A percentile compares a stretch with the other conserved stretches of the same genome.
Conservation (phyloP, 257 asterid genomes). For the Solanum medicagineum region DNA sequence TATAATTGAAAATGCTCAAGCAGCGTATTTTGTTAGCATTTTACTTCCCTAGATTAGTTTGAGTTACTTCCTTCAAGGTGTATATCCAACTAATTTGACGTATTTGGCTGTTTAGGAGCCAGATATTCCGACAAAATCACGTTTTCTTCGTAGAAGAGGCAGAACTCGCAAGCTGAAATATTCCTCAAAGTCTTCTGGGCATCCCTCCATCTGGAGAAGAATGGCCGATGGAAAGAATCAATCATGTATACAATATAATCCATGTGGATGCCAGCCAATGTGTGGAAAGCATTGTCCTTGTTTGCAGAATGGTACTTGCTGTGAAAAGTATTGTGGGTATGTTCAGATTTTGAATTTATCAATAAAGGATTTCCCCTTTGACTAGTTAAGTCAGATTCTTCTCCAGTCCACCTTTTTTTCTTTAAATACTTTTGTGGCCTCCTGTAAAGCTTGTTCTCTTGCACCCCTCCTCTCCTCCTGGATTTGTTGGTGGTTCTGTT, state of each 20-base stretch:
- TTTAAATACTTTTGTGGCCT: background rate
- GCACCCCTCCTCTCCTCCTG: background rate
- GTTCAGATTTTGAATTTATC: slow-evolving; percentile 3
- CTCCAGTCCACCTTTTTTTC: background rate
- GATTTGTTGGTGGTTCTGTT: background rate
- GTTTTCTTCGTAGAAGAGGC: slow-evolving; percentile 83
- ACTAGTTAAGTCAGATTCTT: background rate
- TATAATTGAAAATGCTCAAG: background rate
- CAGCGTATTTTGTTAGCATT: background rate
- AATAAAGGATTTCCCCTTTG: background rate
- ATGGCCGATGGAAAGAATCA: slow-evolving; percentile 74
- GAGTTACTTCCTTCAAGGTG: background rate
- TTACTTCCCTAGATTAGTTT: background rate
- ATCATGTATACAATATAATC: slow-evolving; percentile 57
- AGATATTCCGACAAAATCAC: slow-evolving; percentile 55
- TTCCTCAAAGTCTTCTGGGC: slow-evolving; percentile 95
- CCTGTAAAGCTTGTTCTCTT: background rate
- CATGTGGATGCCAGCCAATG: slow-evolving; percentile 66
- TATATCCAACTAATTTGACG: background rate
- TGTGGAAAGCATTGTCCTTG: slow-evolving; percentile 96
- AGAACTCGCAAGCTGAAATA: slow-evolving; percentile 81
- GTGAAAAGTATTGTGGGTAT: slow-evolving; percentile 90
- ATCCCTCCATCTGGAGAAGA: slow-evolving; percentile 96
- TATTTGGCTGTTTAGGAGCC: slow-evolving; percentile 29
- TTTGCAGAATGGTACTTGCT: slow-evolving; percentile 61